Evolutionary conservation across 1,284 basidiomycete genomes (phyloP).

Genomic region (Ganoderma resinaceum): DNA sequence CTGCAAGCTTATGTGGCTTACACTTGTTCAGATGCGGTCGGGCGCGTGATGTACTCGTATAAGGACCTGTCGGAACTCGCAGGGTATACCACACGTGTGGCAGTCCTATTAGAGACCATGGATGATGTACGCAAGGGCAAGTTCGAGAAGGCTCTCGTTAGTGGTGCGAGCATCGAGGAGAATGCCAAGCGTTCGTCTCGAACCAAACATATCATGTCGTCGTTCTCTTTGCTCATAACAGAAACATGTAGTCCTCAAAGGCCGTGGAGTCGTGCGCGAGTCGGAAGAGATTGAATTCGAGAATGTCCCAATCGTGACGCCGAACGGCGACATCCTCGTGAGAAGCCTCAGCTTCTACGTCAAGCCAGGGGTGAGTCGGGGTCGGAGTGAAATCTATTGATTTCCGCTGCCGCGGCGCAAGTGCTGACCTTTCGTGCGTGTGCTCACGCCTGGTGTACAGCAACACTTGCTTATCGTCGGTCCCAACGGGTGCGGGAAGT

Average conservation of each 20-base stretch:
- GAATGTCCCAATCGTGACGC: conserved; percentile 94
- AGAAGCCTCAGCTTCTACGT: conserved; percentile 88
- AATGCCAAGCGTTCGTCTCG: conserved; percentile 74
- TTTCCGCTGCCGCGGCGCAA: background rate
- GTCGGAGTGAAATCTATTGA: background rate
- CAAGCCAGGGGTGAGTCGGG: conserved; percentile 78
- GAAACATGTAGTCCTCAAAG: conserved; percentile 68
- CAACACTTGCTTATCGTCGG: conserved; percentile 93
- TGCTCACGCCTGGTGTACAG: conserved; percentile 49
- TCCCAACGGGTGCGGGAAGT: conserved; percentile 93
- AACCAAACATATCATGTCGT: background rate
- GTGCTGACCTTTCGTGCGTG: background rate
- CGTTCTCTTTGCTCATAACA: background rate
- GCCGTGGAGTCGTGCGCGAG: conserved; percentile 82
- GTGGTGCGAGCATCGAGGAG: conserved; percentile 78
- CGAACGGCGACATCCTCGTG: conserved; percentile 94
- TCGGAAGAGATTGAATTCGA: conserved; percentile 93
- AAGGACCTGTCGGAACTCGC: conserved; percentile 96
- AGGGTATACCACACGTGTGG: conserved; percentile 94
- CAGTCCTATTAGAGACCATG: conserved; percentile 92
- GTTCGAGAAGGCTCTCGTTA: conserved; percentile 90
- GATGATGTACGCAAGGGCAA: conserved; percentile 85
- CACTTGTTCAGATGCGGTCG: conserved; percentile 67
- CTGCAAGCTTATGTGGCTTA: background rate
- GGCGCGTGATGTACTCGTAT: conserved; percentile 94